Percentiles rank a stretch among this genome's conserved stretches.
These are phyloP conservation scores for Hippophae rhamnoides DNA, from an alignment of 306 rosid genomes.

Conservation along the genomic window DNA sequence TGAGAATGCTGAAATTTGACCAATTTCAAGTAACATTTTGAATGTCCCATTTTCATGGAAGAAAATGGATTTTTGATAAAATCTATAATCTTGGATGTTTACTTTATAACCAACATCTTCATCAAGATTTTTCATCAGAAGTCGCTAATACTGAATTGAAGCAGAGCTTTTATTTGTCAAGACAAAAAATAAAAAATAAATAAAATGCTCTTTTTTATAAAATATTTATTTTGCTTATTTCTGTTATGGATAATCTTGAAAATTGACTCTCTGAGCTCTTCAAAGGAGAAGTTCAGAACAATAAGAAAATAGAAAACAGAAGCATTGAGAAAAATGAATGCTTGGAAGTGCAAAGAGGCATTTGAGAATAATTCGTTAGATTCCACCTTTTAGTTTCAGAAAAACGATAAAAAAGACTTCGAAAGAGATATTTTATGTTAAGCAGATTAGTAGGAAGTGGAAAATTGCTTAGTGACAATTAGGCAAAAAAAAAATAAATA, in stretches of 20 bases:
- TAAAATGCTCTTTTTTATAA: too few relatives aligned
- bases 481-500: constrained; percentile 17
- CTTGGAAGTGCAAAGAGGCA: neutral
- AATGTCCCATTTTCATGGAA: neutral
- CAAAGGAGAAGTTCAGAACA: too few relatives aligned
- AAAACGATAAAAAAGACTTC: neutral
- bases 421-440: too few relatives aligned
- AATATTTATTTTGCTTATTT: too few relatives aligned
- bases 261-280: too few relatives aligned
- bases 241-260: too few relatives aligned
- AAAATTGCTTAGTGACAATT: neutral
- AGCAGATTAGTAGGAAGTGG: too few relatives aligned
- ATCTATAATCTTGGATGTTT: neutral
- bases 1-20: constrained; percentile 52
- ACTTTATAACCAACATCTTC: too few relatives aligned
- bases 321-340: neutral
- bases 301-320: neutral
- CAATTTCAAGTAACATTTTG: constrained; percentile 16
- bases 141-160: too few relatives aligned
- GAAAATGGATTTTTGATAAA: neutral
- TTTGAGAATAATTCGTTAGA: neutral
- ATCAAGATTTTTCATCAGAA: too few relatives aligned
- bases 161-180: too few relatives aligned
- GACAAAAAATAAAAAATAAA: too few relatives aligned
- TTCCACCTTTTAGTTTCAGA: neutral